phyloP scores from a whole-genome alignment of 2,329 filamentous ascomycete species.

The Colletotrichum eleusines region DNA sequence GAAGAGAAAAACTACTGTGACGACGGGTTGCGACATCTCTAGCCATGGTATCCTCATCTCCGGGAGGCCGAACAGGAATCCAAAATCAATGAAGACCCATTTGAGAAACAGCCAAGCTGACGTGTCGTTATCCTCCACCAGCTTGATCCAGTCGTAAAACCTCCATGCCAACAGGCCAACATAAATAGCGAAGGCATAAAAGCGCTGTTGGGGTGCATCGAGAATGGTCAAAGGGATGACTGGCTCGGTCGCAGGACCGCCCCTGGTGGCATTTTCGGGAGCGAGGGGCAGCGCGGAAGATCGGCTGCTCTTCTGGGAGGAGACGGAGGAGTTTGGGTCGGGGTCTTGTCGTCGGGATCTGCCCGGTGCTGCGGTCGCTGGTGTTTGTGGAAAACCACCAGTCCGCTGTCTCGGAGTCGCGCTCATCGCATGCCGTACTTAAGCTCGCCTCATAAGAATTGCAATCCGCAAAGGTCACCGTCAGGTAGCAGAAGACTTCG shows the following conservation, averaged over 20 bases:
- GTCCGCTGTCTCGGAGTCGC: constrained; percentile 85
- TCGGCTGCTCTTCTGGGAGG: constrained; percentile 31
- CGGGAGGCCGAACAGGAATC: constrained; percentile 89
- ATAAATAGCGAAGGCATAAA: constrained; percentile 89
- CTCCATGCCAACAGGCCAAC: constrained; percentile 82
- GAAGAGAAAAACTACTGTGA: constrained; percentile 75
- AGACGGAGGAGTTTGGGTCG: constrained; percentile 41
- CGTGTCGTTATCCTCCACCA: constrained; percentile 84
- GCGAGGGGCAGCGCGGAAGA: constrained; percentile 58
- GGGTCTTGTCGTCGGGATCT: constrained; percentile 48
- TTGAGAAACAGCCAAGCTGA: constrained; percentile 94
- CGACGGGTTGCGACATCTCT: constrained; percentile 84
- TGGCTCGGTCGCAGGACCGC: constrained; percentile 59
- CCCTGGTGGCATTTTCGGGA: constrained; percentile 54
- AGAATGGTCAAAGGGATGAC: constrained; percentile 85
- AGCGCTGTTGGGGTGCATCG: constrained; percentile 90
- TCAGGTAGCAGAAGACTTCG: neutral
- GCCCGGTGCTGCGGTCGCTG: constrained; percentile 62
- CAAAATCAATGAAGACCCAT: constrained; percentile 89
- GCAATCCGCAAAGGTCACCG: neutral
- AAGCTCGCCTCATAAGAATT: constrained; percentile 38
- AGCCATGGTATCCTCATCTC: constrained; percentile 95
- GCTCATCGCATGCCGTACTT: constrained; percentile 78
- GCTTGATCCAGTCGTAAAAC: constrained; percentile 84
- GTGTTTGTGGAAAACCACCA: constrained; percentile 83